Evolutionary conservation across 2,329 filamentous ascomycete genomes (phyloP), one percentile per base, ranked within the genome.

Genomic region (Conoideocrella luteorostrata): DNA sequence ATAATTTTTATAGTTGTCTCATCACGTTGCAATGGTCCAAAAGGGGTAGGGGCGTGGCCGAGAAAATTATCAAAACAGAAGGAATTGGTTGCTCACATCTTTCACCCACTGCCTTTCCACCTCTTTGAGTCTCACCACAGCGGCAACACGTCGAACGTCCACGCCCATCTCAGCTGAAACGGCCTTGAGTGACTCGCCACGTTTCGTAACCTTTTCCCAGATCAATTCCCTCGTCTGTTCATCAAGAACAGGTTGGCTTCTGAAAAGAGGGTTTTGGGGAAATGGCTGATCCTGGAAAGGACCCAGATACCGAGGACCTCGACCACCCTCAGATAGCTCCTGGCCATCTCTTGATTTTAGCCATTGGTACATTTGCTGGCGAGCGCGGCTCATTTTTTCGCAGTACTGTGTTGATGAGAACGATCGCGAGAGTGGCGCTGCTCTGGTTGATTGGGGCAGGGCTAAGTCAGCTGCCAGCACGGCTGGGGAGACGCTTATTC

Each of bases 51-150:
- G 59, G 48, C 46, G 52, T 39, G 28, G 11, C 11, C 26, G 45
- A 49, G 43, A 24, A n/a, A n/a, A n/a, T n/a, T n/a, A n/a, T n/a
- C 39, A 2, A 22, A 41, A 39, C 22, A 17, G 28, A 36, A 43
- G 45, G 38, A 22, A 24, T 41, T 45, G 38, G 37, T 32, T 45
- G 61, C 87, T 75, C 76, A 95, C 90, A 72, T 90, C 74, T 55
- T 71, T 63, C 50, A 75, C 62, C 87, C 84, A 89, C 52, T 83
- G 72, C 68, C 84, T 88, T 69, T 96, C 88, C 52, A 95, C 73
- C 63, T 88, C 81, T 69, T 91, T 91, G 56, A 96, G 70, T 56
- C 90, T 74, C 47, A 95, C 84, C 17, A 95, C 86, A 18, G 90
- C 90, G 22, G 82, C 89, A 15, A 95, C 85, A 55, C 90, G 77